Conservation (phyloP, 192 early-diverging fungal species). For the Coemansia sp. region DNA sequence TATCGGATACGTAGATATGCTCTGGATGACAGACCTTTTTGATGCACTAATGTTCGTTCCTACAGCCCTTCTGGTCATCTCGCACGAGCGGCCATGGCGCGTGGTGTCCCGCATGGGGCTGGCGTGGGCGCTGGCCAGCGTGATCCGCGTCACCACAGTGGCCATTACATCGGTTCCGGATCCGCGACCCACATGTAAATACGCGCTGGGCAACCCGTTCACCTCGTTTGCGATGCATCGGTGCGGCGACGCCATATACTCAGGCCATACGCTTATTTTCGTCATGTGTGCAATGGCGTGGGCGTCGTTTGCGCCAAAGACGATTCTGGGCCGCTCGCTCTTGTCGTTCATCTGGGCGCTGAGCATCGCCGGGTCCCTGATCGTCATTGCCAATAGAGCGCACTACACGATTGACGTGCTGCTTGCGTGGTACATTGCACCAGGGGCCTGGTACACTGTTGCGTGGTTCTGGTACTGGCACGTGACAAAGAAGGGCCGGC, state of each 20-base stretch:
- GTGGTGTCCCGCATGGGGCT: conserved; percentile 57
- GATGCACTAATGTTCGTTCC: conserved; percentile 59
- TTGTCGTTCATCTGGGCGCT: conserved; percentile 51
- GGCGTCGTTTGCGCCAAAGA: conserved; percentile 59
- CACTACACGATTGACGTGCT: conserved; percentile 67
- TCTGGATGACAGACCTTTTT: conserved; percentile 66
- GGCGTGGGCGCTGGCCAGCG: conserved; percentile 57
- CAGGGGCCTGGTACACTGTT: conserved; percentile 56
- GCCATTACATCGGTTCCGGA: conserved; percentile 69
- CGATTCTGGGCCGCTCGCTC: conserved; percentile 42
- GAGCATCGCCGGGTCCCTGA: conserved; percentile 58
- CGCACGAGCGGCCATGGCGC: conserved; percentile 58
- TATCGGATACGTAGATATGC: conserved; percentile 54
- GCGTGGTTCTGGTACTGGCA: conserved; percentile 59
- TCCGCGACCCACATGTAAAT: conserved; percentile 60
- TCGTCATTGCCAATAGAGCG: conserved; percentile 64
- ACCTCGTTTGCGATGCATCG: conserved; percentile 60
- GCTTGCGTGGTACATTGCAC: conserved; percentile 60
- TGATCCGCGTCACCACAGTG: conserved; percentile 63
- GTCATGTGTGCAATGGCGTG: conserved; percentile 61
- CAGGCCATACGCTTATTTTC: conserved; percentile 66
- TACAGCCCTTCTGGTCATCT: conserved; percentile 54
- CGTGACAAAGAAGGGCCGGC: conserved; percentile 44
- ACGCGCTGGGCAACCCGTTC: conserved; percentile 58
- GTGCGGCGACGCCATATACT: conserved; percentile 68